Evolutionary conservation across 2,329 filamentous ascomycete genomes (phyloP).

Genomic region (Myriangium duriaei): DNA sequence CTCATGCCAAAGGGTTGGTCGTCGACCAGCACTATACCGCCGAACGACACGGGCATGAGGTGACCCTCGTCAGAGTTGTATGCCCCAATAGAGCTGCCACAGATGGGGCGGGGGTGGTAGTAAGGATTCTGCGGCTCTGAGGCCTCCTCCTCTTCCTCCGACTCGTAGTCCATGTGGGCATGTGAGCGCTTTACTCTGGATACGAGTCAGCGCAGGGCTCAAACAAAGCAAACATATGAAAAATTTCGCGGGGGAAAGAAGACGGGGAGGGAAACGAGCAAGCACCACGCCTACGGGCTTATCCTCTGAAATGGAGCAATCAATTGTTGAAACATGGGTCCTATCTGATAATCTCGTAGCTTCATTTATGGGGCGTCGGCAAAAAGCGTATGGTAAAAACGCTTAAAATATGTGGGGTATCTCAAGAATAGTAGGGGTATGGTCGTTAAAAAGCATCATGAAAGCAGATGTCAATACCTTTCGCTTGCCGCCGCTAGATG

Average conservation of each 20-base stretch:
- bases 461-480: slow-evolving; percentile 12
- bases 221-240: not conserved
- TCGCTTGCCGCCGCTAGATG: slow-evolving; percentile 8
- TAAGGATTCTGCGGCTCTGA: slow-evolving; percentile 44
- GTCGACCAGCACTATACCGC: slow-evolving; percentile 76
- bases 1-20: slow-evolving; percentile 84
- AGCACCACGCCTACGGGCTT: slow-evolving; percentile 1
- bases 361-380: no score
- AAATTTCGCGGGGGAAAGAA: not conserved
- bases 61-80: slow-evolving; percentile 68
- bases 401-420: slow-evolving; percentile 10
- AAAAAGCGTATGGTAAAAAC: no score
- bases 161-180: slow-evolving; percentile 3
- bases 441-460: no score
- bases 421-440: no score
- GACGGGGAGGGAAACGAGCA: no score
- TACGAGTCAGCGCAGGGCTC: not conserved
- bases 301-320: no score
- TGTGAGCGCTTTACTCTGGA: slow-evolving; percentile 2
- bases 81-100: slow-evolving; percentile 86
- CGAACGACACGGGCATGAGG: slow-evolving; percentile 80
- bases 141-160: slow-evolving; percentile 3
- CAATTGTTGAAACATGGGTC: not conserved
- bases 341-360: no score
- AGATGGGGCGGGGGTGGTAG: slow-evolving; percentile 66